phyloP scores from a whole-genome alignment of 23 red algal species.

The Cyanidium caldarium region DNA sequence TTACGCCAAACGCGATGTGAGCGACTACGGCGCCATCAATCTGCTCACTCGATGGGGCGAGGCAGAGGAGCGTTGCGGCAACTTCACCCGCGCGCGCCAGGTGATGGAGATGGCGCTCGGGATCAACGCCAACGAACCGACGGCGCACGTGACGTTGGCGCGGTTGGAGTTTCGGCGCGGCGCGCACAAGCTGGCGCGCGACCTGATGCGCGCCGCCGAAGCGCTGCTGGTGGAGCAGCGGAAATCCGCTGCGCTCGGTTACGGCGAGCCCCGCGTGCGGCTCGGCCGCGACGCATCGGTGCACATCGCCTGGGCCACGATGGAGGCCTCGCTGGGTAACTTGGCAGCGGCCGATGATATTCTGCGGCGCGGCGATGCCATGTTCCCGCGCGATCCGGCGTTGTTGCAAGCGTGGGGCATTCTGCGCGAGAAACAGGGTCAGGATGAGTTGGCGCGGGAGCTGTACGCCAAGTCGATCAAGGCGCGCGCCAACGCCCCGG shows the following conservation, averaged over 20 bases:
- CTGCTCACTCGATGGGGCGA: no score
- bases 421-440: conserved; percentile 31
- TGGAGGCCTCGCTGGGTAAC: conserved; percentile 43
- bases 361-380: conserved; percentile 23
- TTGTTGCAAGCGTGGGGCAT: conserved; percentile 56
- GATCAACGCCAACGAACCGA: conserved; percentile 11
- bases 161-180: conserved; percentile 43
- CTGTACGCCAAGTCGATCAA: conserved; percentile 32
- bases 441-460: conserved; percentile 35
- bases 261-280: not conserved
- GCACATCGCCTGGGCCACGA: conserved; percentile 64
- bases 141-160: conserved; percentile 44
- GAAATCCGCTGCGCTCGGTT: not conserved
- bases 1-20: no score
- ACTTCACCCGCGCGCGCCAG: conserved; percentile 32
- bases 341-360: conserved; percentile 31
- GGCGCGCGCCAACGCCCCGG: conserved; percentile 39
- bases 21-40: no score
- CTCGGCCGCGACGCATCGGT: conserved; percentile 3
- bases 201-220: conserved; percentile 36
- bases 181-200: conserved; percentile 20
- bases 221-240: conserved; percentile 15
- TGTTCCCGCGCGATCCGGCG: conserved; percentile 27
- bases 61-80: conserved; percentile 61
- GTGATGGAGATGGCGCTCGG: conserved; percentile 54